These are phyloP conservation scores for Hypoxylon sp. DNA, from an alignment of 2,329 filamentous ascomycete species.

Conservation along the genomic window DNA sequence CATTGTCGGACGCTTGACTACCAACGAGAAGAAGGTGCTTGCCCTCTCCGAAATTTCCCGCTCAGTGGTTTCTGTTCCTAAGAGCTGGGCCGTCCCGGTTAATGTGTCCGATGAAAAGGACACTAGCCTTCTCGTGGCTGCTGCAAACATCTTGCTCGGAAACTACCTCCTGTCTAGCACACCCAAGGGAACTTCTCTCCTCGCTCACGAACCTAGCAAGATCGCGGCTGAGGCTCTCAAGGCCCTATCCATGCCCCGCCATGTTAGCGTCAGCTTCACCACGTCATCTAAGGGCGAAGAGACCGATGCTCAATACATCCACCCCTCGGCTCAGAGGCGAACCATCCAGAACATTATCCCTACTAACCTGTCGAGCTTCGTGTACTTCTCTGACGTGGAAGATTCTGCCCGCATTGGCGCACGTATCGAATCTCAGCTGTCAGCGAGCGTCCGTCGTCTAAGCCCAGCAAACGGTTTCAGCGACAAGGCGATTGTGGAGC, in stretches of 20 bases:
- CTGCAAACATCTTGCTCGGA: slow-evolving; percentile 29
- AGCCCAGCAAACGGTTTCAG: slow-evolving; percentile 13
- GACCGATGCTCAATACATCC: slow-evolving; percentile 13
- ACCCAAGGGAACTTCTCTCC: slow-evolving; percentile 24
- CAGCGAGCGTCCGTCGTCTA: slow-evolving; percentile 7
- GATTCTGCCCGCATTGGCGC: slow-evolving; percentile 12
- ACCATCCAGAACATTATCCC: slow-evolving; percentile 17
- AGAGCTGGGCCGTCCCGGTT: slow-evolving; percentile 23
- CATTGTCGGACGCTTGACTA: slow-evolving; percentile 14
- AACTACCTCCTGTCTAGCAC: slow-evolving; percentile 22
- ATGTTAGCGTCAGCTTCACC: slow-evolving; percentile 15
- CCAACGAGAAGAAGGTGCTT: slow-evolving; percentile 25
- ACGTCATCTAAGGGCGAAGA: slow-evolving; percentile 14
- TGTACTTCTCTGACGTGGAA: slow-evolving; percentile 13
- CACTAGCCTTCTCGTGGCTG: slow-evolving; percentile 17
- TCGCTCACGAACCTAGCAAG: slow-evolving; percentile 32
- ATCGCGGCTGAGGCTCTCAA: slow-evolving; percentile 14
- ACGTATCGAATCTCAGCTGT: slow-evolving; percentile 6
- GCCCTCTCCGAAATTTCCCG: slow-evolving; percentile 28
- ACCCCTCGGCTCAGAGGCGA: slow-evolving; percentile 16
- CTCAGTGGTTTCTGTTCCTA: slow-evolving; percentile 31
- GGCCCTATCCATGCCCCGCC: background rate
- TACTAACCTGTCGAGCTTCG: slow-evolving; percentile 7
- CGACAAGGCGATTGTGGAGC: slow-evolving; percentile 19
- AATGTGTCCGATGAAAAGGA: slow-evolving; percentile 27